Base-by-base conservation (phyloP, 2,329 filamentous ascomycete species). In the Fusarium albidum region DNA sequence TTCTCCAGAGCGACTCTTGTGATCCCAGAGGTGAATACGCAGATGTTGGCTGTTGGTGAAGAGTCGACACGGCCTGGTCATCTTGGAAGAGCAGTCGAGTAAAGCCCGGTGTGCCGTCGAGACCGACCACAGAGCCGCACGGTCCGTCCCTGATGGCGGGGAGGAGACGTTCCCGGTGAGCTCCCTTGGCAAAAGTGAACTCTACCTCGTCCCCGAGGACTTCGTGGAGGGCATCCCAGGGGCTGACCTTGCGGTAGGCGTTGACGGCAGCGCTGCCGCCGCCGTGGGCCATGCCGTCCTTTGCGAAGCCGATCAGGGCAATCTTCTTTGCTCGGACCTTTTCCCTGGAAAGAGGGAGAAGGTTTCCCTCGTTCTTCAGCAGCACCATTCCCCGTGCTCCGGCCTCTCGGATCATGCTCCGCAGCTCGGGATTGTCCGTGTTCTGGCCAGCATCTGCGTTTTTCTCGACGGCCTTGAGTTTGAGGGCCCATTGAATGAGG, bases 301-400 rank as follows among this genome's bases (percentile, higher is more conserved):
- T 71, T 8, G 68, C 52, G 35, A 72, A 70, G 1, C 72, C 72
- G 9, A 74, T 59, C 0, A 74, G 49, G 2, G 68, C 68, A 21
- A 68, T 55, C 10, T 59, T 70, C 47, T 70, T 70, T 12, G 54
- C 60, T 8, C 50, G 47, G 3, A 60, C 41, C 2, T 58, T 57
- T 4, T 57, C 51, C 8, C 55, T 65, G 1, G 54, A 76, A 5
- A 84, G 64, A 0, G 86, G 86, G 2, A 89, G 73, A 3, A 83
- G 70, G 10, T 72, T 70, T 26, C 78, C 76, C 15, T 85, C 76
- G 52, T 89, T 89, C 71, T 88, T 88, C 32, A 89, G 72, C 10
- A 89, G 77, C 1, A 88, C 84, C 10, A 87, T 82, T 0, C 83
- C 83, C 50, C 85, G 80, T 1, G 64, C 63, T 5, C 63, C 65